Evolutionary conservation across 2,329 filamentous ascomycete species (phyloP).

Genomic region (Hymenoscyphus albidus): DNA sequence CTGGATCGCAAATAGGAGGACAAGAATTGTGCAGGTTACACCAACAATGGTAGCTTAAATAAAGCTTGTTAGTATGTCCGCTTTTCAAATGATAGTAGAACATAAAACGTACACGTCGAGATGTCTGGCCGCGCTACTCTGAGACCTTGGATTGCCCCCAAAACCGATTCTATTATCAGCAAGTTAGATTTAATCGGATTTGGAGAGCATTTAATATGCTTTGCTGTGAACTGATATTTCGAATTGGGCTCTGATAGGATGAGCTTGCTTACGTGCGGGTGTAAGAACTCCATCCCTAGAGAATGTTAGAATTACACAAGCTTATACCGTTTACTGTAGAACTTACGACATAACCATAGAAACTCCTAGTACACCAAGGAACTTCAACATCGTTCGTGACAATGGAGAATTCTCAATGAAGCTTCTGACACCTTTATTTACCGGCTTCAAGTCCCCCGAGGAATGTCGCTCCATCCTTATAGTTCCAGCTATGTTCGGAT

Average conservation of each 20-base stretch:
- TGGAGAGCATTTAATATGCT: no score
- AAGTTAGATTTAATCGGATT: no score
- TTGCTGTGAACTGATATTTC: no score
- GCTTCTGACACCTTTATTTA: conserved; percentile 50
- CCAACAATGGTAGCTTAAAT: conserved; percentile 55
- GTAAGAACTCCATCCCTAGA: conserved; percentile 60
- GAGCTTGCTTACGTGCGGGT: conserved; percentile 45
- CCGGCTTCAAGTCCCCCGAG: conserved; percentile 51
- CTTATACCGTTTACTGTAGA: conserved; percentile 18
- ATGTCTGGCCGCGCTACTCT: conserved; percentile 56
- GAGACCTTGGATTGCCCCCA: conserved; percentile 64
- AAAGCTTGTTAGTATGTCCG: conserved; percentile 30
- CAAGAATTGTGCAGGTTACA: conserved; percentile 59
- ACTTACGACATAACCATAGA: conserved; percentile 56
- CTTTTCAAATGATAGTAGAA: background rate
- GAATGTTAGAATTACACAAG: conserved; percentile 12
- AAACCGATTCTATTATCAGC: conserved; percentile 48
- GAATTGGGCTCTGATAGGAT: no score
- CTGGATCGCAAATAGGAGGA: conserved; percentile 61
- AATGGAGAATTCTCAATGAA: conserved; percentile 54
- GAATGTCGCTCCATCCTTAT: conserved; percentile 56
- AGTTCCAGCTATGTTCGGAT: conserved; percentile 52
- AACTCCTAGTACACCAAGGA: conserved; percentile 61
- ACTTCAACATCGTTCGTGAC: conserved; percentile 52
- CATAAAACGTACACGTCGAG: conserved; percentile 35